Conservation (phyloP, 1,284 basidiomycete genomes). For the Phlebopus sp. region DNA sequence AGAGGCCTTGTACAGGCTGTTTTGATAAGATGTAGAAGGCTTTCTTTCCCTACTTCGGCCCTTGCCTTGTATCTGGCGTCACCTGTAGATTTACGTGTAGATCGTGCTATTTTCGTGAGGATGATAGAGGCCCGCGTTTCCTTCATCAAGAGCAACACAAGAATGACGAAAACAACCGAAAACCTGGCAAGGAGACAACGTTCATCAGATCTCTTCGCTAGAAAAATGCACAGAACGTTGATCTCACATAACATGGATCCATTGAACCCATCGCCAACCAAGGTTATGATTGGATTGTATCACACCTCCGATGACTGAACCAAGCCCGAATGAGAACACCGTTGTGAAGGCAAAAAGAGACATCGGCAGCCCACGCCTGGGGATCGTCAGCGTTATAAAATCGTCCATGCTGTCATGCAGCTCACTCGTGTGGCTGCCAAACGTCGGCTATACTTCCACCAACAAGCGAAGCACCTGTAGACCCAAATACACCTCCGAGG, state of each 20-base stretch:
- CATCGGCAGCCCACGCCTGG: slow-evolving; percentile 58
- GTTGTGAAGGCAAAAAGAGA: slow-evolving; percentile 46
- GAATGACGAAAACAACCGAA: slow-evolving; percentile 42
- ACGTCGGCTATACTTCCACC: slow-evolving; percentile 60
- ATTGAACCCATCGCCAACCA: slow-evolving; percentile 68
- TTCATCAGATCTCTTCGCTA: background rate
- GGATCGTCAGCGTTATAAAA: background rate
- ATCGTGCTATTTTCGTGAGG: slow-evolving; percentile 55
- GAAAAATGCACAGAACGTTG: slow-evolving; percentile 19
- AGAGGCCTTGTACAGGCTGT: slow-evolving; percentile 69
- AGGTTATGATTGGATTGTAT: slow-evolving; percentile 49
- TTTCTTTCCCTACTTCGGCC: slow-evolving; percentile 61
- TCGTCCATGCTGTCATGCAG: background rate
- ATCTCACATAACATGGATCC: slow-evolving; percentile 53
- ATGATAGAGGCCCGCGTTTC: slow-evolving; percentile 68
- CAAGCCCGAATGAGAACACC: slow-evolving; percentile 49
- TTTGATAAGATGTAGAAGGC: slow-evolving; percentile 54
- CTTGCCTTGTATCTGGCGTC: slow-evolving; percentile 58
- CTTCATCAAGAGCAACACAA: slow-evolving; percentile 48
- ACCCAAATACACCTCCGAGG: slow-evolving; percentile 35
- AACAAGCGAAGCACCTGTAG: slow-evolving; percentile 55
- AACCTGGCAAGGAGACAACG: slow-evolving; percentile 32
- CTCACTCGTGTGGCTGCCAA: slow-evolving; percentile 28
- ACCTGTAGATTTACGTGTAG: slow-evolving; percentile 60
- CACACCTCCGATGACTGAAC: slow-evolving; percentile 52